Conservation (phyloP, 257 asterid species). For the Solanum clarkiae region DNA sequence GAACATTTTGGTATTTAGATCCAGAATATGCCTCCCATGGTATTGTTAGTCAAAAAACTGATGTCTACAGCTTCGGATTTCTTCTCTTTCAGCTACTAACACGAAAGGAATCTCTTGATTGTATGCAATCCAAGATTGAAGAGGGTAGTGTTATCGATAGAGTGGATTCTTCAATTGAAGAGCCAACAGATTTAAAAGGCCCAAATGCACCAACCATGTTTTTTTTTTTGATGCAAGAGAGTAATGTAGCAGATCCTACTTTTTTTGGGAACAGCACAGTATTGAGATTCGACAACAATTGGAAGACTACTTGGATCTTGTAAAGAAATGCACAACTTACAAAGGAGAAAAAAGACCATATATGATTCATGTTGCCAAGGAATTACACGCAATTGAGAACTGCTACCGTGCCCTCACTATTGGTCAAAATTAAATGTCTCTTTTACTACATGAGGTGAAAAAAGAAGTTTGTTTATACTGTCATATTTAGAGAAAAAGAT, state of each 20-base stretch:
- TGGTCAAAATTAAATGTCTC: background rate
- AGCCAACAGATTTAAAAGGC: background rate
- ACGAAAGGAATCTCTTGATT: background rate
- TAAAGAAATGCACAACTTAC: background rate
- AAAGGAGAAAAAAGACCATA: background rate
- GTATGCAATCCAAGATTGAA: background rate
- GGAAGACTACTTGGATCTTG: background rate
- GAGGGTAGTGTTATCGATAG: background rate
- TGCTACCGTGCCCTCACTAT: background rate
- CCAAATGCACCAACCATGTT: background rate
- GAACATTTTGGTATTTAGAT: background rate
- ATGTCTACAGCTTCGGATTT: background rate
- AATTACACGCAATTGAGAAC: background rate
- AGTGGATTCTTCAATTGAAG: background rate
- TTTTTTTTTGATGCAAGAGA: background rate
- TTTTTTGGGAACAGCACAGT: background rate
- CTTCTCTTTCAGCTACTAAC: background rate
- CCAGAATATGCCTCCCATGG: background rate
- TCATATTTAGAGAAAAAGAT: background rate
- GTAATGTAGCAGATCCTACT: background rate
- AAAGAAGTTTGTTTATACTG: background rate
- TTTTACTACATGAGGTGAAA: background rate
- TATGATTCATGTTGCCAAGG: background rate
- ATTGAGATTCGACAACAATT: background rate
- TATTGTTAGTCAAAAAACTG: background rate